Base-by-base conservation (phyloP, 2,329 filamentous ascomycete genomes). In the Alternaria novae-zelandiae region DNA sequence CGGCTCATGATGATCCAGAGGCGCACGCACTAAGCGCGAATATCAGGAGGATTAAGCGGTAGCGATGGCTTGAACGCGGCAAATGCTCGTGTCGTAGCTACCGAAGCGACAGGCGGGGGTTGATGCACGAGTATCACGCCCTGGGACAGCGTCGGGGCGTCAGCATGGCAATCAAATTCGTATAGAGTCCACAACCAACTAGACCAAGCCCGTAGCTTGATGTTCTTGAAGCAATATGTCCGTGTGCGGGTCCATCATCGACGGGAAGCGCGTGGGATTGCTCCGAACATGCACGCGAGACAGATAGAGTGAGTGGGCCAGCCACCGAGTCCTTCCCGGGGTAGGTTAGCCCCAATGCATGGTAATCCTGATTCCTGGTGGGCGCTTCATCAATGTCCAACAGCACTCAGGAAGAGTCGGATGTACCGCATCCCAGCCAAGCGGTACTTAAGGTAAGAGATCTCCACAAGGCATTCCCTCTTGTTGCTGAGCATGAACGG, bases 261-360 rank as follows among this genome's bases (percentile, higher is more conserved):
- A 28, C 17, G 50, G 25, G 44, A 46, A 47, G 58, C 23, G 32
- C 50, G 47, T 41, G 28, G 36, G 41, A 54, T 65, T 65, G 53
- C 44, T 58, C 54, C 50, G 50, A 57, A 32, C 23, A 32, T 32
- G 49, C 21, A 65, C 56, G 63, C 63, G 55, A 65, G 36, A 30
- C 11, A 53, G 30, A 47, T 57, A 23, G 11, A 23, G 43, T 56
- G 30, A 49, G 23, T 49, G 46, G 47, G 20, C 21, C 12, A 44
- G 36, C 49, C 36, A 53, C 17, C 8, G 30, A 51, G 32, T 58
- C 44, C 10, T 57, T 54, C 7, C 58, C 26, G 21, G 45, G 49
- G 26, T 25, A 26, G 62, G 53, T 49, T 53, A 60, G 58, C 25
- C 28, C 55, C 11, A 28, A 47, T 65, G 66, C 65, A 67, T 21